Base-by-base conservation (phyloP, 257 asterid species). In the Cinchona pubescens region DNA sequence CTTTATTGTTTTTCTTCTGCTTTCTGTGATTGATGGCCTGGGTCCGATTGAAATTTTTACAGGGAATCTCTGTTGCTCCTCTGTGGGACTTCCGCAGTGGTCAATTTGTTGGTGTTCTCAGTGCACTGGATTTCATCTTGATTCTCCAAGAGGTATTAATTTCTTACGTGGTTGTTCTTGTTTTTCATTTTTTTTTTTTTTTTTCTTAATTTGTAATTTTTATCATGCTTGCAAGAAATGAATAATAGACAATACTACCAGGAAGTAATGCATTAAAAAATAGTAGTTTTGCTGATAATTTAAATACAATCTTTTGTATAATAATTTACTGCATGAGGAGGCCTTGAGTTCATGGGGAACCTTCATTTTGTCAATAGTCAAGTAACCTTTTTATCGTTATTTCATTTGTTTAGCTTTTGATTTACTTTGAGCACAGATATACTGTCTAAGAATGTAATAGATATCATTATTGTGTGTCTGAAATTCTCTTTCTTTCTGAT, bases 31-130 rank as follows among this genome's bases (percentile, higher is more conserved):
- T 79, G 75, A 62, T 65, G 53, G 67, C 75, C 69, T 49, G 81
- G 62, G 49, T 58, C 74, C 75, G 67, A 69, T 80, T 64, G 53
- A 62, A 76, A 67, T 62, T n/a, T 79, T 78, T 74, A 67, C 83
- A 90, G 96, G 96, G 96, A 80, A 82, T 90, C 61, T 80, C 89
- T 78, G 86, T 87, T 71, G 91, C 93, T 65, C 93, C 96, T 76
- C 77, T 90, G 81, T 90, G 96, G 96, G 96, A 90, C 81, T 80
- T 83, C 21, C 65, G 81, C 78, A 85, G 73, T 88, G 83, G 90
- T 64, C 91, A 75, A 81, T 86, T 88, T 82, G 93, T 88, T 70
- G 96, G 96, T 78, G 87, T 90, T 82, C 90, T 90, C 74, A 90
- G 91, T 82, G 93, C 96, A 38, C 67, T 86, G 69, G 96, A 90